A percentile compares a stretch with the other conserved stretches of the same genome.
These are phyloP conservation scores for Mycogone perniciosa DNA, from an alignment of 2,329 filamentous ascomycete genomes.

Conservation along the genomic window DNA sequence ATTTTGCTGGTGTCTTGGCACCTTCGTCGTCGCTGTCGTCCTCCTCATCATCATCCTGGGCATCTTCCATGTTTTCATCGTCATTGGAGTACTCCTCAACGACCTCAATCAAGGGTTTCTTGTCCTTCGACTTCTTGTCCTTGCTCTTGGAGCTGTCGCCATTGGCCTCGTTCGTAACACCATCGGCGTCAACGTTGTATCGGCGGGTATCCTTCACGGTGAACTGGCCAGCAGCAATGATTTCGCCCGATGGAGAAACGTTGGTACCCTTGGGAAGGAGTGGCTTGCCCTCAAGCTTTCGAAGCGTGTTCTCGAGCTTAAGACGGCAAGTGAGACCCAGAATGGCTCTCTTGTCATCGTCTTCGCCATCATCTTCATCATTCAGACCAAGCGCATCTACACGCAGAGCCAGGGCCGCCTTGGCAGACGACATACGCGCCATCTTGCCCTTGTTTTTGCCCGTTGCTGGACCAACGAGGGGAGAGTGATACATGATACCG, in stretches of 20 bases:
- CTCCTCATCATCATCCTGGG: slow-evolving; percentile 28
- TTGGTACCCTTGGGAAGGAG: slow-evolving; percentile 68
- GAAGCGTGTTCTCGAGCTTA: slow-evolving; percentile 69
- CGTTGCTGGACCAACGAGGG: slow-evolving; percentile 90
- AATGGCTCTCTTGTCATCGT: slow-evolving; percentile 82
- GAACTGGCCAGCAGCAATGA: slow-evolving; percentile 65
- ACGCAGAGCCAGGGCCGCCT: slow-evolving; percentile 86
- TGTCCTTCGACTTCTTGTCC: slow-evolving; percentile 38
- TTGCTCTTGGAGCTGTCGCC: slow-evolving; percentile 32
- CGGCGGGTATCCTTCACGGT: slow-evolving; percentile 87
- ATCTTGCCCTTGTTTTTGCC: slow-evolving; percentile 99
- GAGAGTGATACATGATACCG: slow-evolving; percentile 87
- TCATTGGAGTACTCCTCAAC: slow-evolving; percentile 32
- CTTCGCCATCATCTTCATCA: slow-evolving; percentile 56
- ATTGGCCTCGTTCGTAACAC: slow-evolving; percentile 54
- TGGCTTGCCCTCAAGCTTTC: slow-evolving; percentile 84
- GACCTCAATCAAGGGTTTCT: slow-evolving; percentile 37
- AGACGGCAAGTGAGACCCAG: slow-evolving; percentile 67
- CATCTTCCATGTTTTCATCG: slow-evolving; percentile 40
- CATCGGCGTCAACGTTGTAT: slow-evolving; percentile 93
- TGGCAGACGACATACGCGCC: slow-evolving; percentile 89
- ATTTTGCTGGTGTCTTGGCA: slow-evolving; percentile 27
- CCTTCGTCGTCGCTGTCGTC: slow-evolving; percentile 30
- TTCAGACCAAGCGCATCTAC: slow-evolving; percentile 63
- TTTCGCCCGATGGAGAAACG: slow-evolving; percentile 67